Base-by-base conservation (phyloP, 2,329 filamentous ascomycete species). In the Calonectria naviculata region DNA sequence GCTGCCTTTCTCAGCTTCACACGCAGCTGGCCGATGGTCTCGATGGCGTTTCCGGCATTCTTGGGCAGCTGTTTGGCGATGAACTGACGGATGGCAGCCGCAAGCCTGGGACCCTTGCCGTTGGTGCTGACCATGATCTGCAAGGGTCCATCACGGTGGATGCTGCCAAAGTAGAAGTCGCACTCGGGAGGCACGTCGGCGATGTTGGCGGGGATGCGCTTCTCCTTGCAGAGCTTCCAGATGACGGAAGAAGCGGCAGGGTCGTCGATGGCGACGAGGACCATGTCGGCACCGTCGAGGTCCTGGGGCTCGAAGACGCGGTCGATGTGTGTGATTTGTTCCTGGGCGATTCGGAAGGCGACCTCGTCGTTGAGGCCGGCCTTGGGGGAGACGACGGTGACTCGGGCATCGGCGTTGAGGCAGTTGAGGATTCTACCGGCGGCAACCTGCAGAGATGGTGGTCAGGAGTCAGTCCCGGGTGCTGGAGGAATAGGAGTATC, bases 81-180 rank as follows among this genome's bases (percentile, higher is more conserved):
- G 80, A 93, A 91, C 80, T 93, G 90, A 65, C 96, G 88, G 62
- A 99, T 93, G 58, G 95, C 92, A 76, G 94, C 96, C 12, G 97
- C 97, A 74, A 99, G 85, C 80, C 96, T 92, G 0, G 97, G 97
- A 0, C 97, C 97, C 81, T 98, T 98, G 64, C 97, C 97, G 82
- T 98, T 99, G 41, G 97, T 99, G 85, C 94, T 97, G 77, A 99
- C 96, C 97, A 99, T 99, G 79, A 99, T 93, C 86, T 99, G 97
- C 71, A 99, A 84, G 7, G 97, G 97, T 0, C 97, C 97, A 82
- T 99, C 97, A 62, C 97, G 93, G 84, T 99, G 94, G 44, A 98
- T 93, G 81, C 94, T 97, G 73, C 97, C 97, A 85, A 99, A 99
- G 87, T 98, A 99, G 81, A 99, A 99, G 81, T 99, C 97, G 84